Evolutionary conservation across 441 rosid species (phyloP).

Genomic region (Syzygium malaccense): DNA sequence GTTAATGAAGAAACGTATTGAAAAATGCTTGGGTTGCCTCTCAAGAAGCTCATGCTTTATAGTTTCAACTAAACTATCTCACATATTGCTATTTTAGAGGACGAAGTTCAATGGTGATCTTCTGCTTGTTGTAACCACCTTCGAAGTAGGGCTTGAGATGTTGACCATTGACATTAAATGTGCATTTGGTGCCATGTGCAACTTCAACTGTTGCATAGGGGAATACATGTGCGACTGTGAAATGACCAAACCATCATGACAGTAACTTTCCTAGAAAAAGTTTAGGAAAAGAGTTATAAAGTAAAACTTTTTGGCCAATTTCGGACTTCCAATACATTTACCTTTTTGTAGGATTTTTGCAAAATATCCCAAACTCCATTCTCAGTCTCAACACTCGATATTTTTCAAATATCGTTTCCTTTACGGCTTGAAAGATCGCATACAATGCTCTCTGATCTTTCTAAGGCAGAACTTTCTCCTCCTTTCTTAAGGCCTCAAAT

Average conservation of each 20-base stretch:
- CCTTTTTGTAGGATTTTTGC: background rate
- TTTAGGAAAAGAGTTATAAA: background rate
- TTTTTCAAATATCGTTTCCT: too few relatives aligned
- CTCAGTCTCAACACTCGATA: too few relatives aligned
- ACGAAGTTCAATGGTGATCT: background rate
- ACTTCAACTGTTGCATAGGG: background rate
- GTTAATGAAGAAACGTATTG: background rate
- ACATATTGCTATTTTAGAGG: background rate
- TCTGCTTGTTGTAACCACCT: background rate
- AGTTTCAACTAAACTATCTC: background rate
- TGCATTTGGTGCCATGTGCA: accelerated
- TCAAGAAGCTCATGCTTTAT: background rate
- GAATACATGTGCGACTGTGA: background rate
- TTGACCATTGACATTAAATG: background rate
- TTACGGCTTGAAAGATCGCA: too few relatives aligned
- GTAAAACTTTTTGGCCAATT: background rate
- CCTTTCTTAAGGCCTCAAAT: too few relatives aligned
- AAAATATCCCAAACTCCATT: background rate
- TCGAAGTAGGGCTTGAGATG: background rate
- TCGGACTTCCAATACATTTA: background rate
- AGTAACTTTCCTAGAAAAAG: background rate
- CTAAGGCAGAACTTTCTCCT: too few relatives aligned
- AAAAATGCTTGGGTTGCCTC: background rate
- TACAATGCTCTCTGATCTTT: too few relatives aligned
- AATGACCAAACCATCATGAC: background rate